Evolutionary conservation across 495 filamentous ascomycete species (phyloP).

Genomic region (Podospora sp.): DNA sequence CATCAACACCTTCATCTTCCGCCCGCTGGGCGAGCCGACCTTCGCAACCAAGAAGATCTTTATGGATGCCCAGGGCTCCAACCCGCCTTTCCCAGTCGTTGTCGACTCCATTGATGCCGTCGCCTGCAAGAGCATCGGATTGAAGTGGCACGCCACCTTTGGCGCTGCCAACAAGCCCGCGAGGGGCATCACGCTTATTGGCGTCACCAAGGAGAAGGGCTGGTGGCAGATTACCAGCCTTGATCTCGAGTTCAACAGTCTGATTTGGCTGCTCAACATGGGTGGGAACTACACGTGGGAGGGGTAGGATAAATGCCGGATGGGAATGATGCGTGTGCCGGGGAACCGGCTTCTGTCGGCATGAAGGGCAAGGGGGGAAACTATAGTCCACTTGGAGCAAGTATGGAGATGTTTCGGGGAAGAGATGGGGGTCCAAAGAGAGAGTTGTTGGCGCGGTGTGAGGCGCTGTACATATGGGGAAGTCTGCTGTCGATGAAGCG

Average conservation of each 20-base stretch:
- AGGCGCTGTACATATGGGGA: no score
- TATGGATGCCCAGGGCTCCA: constrained; percentile 38
- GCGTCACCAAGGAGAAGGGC: constrained; percentile 35
- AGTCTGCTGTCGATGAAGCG: no score
- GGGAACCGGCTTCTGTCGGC: neutral
- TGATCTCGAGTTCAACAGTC: constrained; percentile 43
- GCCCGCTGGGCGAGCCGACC: constrained; percentile 36
- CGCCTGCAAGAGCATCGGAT: constrained; percentile 35
- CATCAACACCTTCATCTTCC: constrained; percentile 45
- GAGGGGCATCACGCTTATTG: constrained; percentile 39
- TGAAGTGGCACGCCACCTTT: constrained; percentile 44
- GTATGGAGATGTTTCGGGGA: no score
- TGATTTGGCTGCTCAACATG: constrained; percentile 44
- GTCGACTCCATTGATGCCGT: constrained; percentile 39
- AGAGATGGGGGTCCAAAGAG: no score
- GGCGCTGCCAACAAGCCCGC: constrained; percentile 37
- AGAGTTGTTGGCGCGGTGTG: no score
- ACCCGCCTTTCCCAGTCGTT: constrained; percentile 39
- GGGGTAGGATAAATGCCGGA: constrained; percentile 34
- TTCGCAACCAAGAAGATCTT: constrained; percentile 43
- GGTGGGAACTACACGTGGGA: constrained; percentile 41
- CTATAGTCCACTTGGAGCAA: no score
- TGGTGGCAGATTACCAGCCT: constrained; percentile 38
- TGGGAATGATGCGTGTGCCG: neutral
- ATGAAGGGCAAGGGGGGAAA: neutral